Evolutionary conservation across 2,329 filamentous ascomycete species (phyloP).

Genomic region (Xylariales sp.): DNA sequence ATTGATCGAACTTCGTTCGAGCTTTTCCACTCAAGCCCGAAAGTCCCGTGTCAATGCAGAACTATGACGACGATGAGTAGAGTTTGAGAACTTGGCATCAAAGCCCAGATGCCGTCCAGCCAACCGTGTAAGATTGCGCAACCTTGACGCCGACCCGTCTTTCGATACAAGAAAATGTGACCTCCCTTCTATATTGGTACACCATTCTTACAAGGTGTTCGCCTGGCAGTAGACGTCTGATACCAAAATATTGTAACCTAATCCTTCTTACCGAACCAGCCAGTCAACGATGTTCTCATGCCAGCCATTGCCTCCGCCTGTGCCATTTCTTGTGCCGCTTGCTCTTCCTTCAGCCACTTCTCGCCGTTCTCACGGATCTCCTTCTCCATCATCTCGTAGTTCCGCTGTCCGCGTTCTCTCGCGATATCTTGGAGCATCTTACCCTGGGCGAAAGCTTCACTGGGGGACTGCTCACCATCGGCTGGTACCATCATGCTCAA

Average conservation of each 20-base stretch:
- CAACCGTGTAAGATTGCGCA: background rate
- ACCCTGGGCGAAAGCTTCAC: slow-evolving; percentile 78
- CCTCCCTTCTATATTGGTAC: background rate
- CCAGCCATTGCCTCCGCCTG: slow-evolving; percentile 88
- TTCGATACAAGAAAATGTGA: background rate
- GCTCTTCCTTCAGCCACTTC: slow-evolving; percentile 94
- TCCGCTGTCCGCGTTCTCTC: slow-evolving; percentile 82
- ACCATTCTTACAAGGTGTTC: slow-evolving; percentile 2
- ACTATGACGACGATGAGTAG: slow-evolving; percentile 2
- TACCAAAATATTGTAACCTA: background rate
- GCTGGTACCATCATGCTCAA: slow-evolving; percentile 56
- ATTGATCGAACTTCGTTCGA: background rate
- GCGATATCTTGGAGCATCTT: slow-evolving; percentile 98
- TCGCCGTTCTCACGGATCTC: slow-evolving; percentile 91
- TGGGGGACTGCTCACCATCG: slow-evolving; percentile 65
- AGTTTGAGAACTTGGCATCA: background rate
- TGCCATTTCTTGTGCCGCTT: slow-evolving; percentile 78
- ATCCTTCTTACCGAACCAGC: slow-evolving; percentile 40
- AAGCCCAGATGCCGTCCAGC: background rate
- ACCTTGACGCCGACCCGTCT: background rate
- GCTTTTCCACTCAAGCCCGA: background rate
- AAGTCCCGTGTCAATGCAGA: background rate
- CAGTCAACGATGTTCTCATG: slow-evolving; percentile 76
- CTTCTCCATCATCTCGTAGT: slow-evolving; percentile 84
- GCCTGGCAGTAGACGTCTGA: too few relatives aligned